These are phyloP conservation scores for Leptographium wingfieldii DNA, from an alignment of 2,329 filamentous ascomycete genomes.

Conservation along the genomic window DNA sequence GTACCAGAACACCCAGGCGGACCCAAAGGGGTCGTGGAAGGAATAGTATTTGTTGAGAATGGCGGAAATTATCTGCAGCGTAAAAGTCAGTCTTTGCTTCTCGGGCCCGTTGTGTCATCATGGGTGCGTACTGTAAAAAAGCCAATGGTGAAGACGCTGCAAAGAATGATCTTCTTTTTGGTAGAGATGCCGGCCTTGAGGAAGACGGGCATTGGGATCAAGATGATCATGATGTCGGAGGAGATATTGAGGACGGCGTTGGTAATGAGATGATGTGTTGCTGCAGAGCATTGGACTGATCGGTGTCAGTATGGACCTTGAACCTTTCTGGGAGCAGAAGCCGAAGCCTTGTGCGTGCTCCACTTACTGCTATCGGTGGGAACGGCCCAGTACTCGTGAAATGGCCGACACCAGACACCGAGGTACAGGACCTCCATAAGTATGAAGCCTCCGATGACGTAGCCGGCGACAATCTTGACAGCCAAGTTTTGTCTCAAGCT, in stretches of 20 bases:
- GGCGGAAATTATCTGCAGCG: conserved; percentile 32
- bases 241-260: conserved; percentile 48
- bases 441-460: conserved; percentile 10
- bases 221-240: conserved; percentile 46
- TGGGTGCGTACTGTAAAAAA: conserved; percentile 29
- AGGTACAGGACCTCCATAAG: conserved; percentile 11
- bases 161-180: conserved; percentile 40
- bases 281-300: conserved; percentile 42
- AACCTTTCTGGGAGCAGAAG: not conserved
- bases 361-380: conserved; percentile 16
- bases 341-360: not conserved
- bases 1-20: conserved; percentile 31
- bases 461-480: conserved; percentile 27
- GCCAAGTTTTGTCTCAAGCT: conserved; percentile 4
- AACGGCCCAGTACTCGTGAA: conserved; percentile 37
- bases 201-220: conserved; percentile 42
- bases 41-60: conserved; percentile 35
- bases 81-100: not conserved
- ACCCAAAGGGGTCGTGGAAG: conserved; percentile 25
- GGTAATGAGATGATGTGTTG: conserved; percentile 43
- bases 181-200: conserved; percentile 33
- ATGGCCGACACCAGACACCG: conserved; percentile 38
- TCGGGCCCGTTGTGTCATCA: not conserved
- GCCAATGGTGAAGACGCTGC: conserved; percentile 31
- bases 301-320: not conserved